Evolutionary conservation across 805 yeast species (phyloP).

Genomic region (Metschnikowia kofuensis): DNA sequence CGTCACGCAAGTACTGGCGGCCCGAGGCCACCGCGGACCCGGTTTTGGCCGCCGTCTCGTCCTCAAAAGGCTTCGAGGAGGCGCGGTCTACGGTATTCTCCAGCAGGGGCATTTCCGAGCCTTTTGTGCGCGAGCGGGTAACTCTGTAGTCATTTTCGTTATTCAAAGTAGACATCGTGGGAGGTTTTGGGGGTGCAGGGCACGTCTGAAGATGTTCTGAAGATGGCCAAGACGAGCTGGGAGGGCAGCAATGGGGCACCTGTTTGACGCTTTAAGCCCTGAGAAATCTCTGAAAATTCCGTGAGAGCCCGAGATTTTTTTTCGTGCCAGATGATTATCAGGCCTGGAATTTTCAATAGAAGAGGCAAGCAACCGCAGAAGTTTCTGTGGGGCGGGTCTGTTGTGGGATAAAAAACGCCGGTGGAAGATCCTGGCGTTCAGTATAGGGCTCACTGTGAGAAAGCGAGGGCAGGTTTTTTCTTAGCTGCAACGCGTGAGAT

Average conservation of each 20-base stretch:
- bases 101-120: background rate
- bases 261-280: no score
- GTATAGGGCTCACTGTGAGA: background rate
- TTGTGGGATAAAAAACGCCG: background rate
- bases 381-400: no score
- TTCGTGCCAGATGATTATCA: no score
- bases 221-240: background rate
- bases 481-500: background rate
- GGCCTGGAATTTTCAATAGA: no score
- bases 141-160: constrained; percentile 41
- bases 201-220: no score
- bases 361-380: no score
- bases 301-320: no score
- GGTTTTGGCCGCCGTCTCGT: background rate
- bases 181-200: no score
- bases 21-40: constrained; percentile 1
- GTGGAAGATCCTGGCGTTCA: background rate
- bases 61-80: background rate
- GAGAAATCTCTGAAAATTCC: no score
- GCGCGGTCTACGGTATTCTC: background rate
- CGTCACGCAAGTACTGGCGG: constrained; percentile 33
- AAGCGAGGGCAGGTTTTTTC: background rate
- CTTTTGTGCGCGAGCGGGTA: constrained; percentile 25
- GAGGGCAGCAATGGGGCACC: background rate
- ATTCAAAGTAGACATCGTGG: constrained; percentile 24